Base-by-base conservation (phyloP, 441 rosid species). In the Populus hybrid region DNA sequence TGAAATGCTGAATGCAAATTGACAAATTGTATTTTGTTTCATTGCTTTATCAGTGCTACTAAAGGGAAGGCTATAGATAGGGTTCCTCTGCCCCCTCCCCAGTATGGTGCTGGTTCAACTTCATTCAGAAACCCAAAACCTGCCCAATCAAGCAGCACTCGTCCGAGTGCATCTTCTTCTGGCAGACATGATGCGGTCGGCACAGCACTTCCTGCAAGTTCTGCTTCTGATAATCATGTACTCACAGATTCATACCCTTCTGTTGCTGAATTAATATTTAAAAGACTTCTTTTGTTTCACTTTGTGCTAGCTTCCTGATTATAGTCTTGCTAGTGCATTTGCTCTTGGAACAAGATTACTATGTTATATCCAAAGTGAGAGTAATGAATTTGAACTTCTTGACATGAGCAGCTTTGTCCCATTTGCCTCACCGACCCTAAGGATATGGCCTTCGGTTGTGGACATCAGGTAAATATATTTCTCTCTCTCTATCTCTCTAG, bases 81-180 rank as follows among this genome's bases (percentile, higher is more conserved):
- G 82, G 77, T 91, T 84, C 84, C 99, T 19, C 97, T 96, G 73
- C 98, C 95, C 26, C 97, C 99, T 74, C 98, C 99, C 28, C 83
- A 83, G 36, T 83, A 84, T 67, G 84, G 84, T 53, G 61, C 61
- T 53, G 61, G 61, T 73, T 68, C 75, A 36, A 86, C 89, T 59
- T 86, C 94, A 63, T 79, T 81, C 72, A 79, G 85, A 84, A 88
- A 77, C 80, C 36, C 82, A 68, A 91, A 87, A 76, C 82, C 87
- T 74, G 79, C 89, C 40, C 79, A 69, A n/a, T 80, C 93, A 69
- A 85, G 74, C 73, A 86, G 89, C 76, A 82, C 84, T 77, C 88
- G 82, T 84, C 83, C 82, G 57, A 72, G 64, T 70, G 71, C 77
- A 63, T 71, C 79, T 23, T 83, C 76, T 70, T 79, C 87, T 38